These are phyloP conservation scores for Teunomyces cretensis DNA, from an alignment of 805 yeast species.

Conservation along the genomic window DNA sequence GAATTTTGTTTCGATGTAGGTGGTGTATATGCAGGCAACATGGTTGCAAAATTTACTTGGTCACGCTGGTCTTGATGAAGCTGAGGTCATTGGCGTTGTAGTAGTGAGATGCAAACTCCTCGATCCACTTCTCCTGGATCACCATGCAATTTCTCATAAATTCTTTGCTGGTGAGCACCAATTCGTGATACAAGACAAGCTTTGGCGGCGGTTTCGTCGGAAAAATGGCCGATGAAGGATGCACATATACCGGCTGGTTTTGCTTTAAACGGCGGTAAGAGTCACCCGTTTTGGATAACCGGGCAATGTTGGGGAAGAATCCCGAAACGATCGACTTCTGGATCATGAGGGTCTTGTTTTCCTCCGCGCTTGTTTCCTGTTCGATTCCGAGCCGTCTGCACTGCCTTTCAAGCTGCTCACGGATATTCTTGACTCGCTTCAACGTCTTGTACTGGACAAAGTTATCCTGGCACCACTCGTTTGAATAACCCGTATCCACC, in stretches of 20 bases:
- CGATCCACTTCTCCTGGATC: slow-evolving; percentile 69
- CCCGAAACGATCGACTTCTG: slow-evolving; percentile 65
- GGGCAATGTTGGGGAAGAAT: slow-evolving; percentile 65
- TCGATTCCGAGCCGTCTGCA: slow-evolving; percentile 54
- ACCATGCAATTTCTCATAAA: slow-evolving; percentile 82
- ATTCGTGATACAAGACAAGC: slow-evolving; percentile 74
- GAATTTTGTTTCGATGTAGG: not conserved
- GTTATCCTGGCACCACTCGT: slow-evolving; percentile 83
- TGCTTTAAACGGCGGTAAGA: slow-evolving; percentile 65
- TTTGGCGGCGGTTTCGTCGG: slow-evolving; percentile 70
- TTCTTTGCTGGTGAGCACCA: slow-evolving; percentile 82
- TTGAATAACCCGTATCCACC: slow-evolving; percentile 64
- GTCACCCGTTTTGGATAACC: slow-evolving; percentile 62
- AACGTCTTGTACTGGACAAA: slow-evolving; percentile 75
- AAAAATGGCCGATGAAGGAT: slow-evolving; percentile 79
- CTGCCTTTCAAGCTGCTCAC: slow-evolving; percentile 64
- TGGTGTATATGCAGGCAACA: not conserved
- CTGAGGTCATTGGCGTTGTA: slow-evolving; percentile 29
- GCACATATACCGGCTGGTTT: slow-evolving; percentile 73
- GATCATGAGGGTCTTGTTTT: slow-evolving; percentile 23
- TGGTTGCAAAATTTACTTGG: not conserved
- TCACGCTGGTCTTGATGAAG: slow-evolving; percentile 5
- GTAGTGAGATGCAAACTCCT: slow-evolving; percentile 71
- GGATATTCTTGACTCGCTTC: slow-evolving; percentile 63
- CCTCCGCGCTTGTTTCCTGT: slow-evolving; percentile 24